Conservation (phyloP, 2,329 filamentous ascomycete genomes). For the Stachybotrys chlorohalonatus region DNA sequence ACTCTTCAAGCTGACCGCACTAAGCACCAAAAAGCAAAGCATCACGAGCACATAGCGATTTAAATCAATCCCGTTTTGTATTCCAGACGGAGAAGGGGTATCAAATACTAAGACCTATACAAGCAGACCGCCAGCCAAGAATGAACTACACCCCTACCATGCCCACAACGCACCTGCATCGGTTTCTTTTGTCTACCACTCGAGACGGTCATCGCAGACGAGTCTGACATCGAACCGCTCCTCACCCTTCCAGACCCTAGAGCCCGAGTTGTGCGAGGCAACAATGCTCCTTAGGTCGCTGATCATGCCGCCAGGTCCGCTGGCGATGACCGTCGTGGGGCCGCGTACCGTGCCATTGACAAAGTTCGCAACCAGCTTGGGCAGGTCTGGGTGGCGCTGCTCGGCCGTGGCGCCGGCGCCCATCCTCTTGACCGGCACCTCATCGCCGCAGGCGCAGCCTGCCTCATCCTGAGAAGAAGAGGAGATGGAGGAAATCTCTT, state of each 20-base stretch:
- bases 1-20: too few relatives aligned
- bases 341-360: conserved; percentile 36
- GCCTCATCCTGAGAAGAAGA: conserved; percentile 11
- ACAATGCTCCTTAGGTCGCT: conserved; percentile 46
- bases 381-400: conserved; percentile 35
- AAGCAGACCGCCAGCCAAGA: background rate
- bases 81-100: background rate
- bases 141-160: background rate
- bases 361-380: conserved; percentile 37
- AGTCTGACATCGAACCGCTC: conserved; percentile 46
- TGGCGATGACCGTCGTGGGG: conserved; percentile 47
- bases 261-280: conserved; percentile 41
- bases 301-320: conserved; percentile 52
- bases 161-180: background rate
- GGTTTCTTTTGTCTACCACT: conserved; percentile 25
- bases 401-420: conserved; percentile 17
- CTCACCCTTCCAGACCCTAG: conserved; percentile 48
- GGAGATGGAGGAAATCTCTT: conserved; percentile 14
- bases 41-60: background rate
- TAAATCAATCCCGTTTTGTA: background rate
- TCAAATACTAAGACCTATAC: background rate
- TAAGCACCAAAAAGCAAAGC: too few relatives aligned
- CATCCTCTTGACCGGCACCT: conserved; percentile 18
- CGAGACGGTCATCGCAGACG: conserved; percentile 51
- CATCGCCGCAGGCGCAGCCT: conserved; percentile 15